Conservation (phyloP, 1,284 basidiomycete species). For the Ustilago hordei region DNA sequence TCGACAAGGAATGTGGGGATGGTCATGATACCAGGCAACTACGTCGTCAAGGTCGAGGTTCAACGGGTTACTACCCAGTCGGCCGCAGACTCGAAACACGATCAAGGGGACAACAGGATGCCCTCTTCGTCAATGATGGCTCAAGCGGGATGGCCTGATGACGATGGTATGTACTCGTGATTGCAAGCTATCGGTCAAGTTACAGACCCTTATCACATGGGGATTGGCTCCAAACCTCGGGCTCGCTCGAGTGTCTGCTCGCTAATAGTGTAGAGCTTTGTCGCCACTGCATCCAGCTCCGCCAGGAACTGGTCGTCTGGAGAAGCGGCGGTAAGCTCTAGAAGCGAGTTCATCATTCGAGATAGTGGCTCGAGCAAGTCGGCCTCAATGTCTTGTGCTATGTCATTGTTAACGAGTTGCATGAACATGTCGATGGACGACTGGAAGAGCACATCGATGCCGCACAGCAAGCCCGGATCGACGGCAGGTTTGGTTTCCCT, state of each 20-base stretch:
- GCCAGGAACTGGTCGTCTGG: neutral
- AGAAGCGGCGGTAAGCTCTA: constrained; percentile 8
- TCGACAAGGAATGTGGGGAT: constrained; percentile 55
- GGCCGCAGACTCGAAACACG: neutral
- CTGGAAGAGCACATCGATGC: neutral
- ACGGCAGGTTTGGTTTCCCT: too few relatives aligned
- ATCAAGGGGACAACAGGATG: neutral
- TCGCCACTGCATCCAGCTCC: constrained; percentile 24
- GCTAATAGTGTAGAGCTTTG: constrained; percentile 16
- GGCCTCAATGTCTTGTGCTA: too few relatives aligned
- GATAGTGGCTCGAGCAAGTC: neutral
- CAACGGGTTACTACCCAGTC: constrained; percentile 16
- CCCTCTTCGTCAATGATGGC: constrained; percentile 7
- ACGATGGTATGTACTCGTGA: constrained; percentile 37
- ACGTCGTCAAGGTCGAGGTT: constrained; percentile 49
- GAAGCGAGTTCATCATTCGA: constrained; percentile 2
- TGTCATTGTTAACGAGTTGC: too few relatives aligned
- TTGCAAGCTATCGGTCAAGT: neutral
- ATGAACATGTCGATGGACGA: neutral
- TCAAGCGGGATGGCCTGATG: constrained; percentile 39
- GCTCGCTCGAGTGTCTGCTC: neutral
- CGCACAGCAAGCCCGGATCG: too few relatives aligned
- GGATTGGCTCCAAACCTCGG: neutral
- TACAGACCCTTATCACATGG: neutral
- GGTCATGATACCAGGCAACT: constrained; percentile 59